A percentile compares a stretch with the other conserved stretches of the same genome.
Conservation (phyloP, 2,329 filamentous ascomycete genomes). For the Didymella lethalis region DNA sequence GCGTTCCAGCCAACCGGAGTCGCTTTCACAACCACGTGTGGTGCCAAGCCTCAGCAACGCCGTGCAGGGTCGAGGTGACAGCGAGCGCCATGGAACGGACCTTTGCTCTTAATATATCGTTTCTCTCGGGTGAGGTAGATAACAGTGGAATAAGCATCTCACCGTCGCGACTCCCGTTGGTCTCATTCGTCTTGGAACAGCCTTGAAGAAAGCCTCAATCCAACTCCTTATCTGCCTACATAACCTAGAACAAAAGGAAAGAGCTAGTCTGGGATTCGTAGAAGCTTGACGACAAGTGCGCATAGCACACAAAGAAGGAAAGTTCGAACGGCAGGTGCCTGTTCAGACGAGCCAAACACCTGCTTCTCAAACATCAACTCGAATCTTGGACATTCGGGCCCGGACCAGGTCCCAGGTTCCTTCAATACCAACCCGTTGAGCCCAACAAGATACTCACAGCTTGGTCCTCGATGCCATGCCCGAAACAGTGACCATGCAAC, state of each 20-base stretch:
- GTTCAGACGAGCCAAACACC: slow-evolving; percentile 6
- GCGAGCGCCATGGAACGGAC: slow-evolving; percentile 14
- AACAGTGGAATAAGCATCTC: slow-evolving; percentile 5
- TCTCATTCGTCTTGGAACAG: slow-evolving; percentile 1
- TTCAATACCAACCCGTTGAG: neutral
- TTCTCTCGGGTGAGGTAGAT: slow-evolving; percentile 7
- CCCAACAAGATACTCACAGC: neutral
- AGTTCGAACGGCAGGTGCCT: slow-evolving; percentile 6
- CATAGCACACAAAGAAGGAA: neutral
- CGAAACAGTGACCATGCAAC: slow-evolving; percentile 32
- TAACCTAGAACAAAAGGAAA: neutral
- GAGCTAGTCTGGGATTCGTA: slow-evolving; percentile 2
- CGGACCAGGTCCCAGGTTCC: neutral
- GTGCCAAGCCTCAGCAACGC: slow-evolving; percentile 20
- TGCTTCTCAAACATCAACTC: slow-evolving; percentile 3
- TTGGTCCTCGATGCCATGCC: slow-evolving; percentile 6
- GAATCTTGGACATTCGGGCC: neutral
- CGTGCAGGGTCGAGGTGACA: slow-evolving; percentile 10
- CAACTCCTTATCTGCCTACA: neutral
- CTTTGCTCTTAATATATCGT: slow-evolving; percentile 16
- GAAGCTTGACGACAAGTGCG: neutral
- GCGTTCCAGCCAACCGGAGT: slow-evolving; percentile 18
- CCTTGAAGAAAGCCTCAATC: neutral
- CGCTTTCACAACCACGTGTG: slow-evolving; percentile 17
- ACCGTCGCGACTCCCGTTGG: no score